These are phyloP conservation scores for Pythium phragmitis DNA, from an alignment of 352 stramenopile genomes.

Conservation along the genomic window DNA sequence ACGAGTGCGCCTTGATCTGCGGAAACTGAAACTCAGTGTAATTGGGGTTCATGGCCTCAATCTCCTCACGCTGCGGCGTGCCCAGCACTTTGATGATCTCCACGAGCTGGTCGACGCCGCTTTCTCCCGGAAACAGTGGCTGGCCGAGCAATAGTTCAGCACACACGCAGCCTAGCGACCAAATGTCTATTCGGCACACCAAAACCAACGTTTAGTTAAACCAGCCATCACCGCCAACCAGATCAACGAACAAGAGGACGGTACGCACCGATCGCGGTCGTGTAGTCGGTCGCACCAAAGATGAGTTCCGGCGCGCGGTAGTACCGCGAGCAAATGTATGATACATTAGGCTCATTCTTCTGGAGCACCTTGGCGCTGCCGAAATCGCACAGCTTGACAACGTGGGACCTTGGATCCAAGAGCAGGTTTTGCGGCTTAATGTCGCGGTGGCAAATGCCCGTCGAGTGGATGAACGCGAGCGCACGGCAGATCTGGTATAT, in stretches of 20 bases:
- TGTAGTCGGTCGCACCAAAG: constrained; percentile 99
- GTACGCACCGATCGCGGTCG: constrained; percentile 93
- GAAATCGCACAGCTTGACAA: constrained; percentile 99
- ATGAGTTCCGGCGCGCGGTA: constrained; percentile 99
- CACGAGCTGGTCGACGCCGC: constrained; percentile 98
- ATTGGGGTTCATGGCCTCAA: constrained; percentile 99
- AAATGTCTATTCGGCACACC: constrained; percentile 79
- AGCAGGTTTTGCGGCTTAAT: constrained; percentile 99
- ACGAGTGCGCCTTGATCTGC: constrained; percentile 98
- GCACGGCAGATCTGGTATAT: constrained; percentile 99
- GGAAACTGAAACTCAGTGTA: constrained; percentile 99
- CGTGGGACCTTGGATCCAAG: constrained; percentile 95
- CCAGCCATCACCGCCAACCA: too few species aligned
- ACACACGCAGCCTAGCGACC: constrained; percentile 96
- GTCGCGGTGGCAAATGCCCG: constrained; percentile 98
- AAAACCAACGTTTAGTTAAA: too few species aligned
- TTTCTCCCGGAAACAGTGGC: constrained; percentile 98
- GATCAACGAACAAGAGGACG: constrained; percentile 38
- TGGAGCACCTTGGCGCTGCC: constrained; percentile 95
- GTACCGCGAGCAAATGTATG: constrained; percentile 99
- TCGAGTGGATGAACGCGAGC: constrained; percentile 97
- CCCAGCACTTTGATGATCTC: constrained; percentile 99
- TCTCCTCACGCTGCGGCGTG: constrained; percentile 98
- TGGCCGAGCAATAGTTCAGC: constrained; percentile 97
- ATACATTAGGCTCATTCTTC: constrained; percentile 98